Conservation (phyloP, 2,329 filamentous ascomycete genomes). For the Nothopassalora personata region DNA sequence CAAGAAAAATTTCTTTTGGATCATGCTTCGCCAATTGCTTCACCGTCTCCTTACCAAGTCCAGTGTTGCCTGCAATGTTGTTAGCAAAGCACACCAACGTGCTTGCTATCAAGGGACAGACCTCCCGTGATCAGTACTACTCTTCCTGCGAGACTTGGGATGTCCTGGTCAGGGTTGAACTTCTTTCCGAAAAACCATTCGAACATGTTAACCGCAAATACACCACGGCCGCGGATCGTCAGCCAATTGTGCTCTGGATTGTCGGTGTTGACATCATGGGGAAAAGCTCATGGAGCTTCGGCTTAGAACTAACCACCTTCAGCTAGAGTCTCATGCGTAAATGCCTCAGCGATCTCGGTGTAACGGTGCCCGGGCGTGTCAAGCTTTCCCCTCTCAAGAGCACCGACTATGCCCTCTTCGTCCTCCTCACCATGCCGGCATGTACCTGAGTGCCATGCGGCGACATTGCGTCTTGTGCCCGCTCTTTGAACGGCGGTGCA, state of each 20-base stretch:
- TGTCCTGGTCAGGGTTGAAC: slow-evolving; percentile 30
- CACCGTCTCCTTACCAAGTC: slow-evolving; percentile 46
- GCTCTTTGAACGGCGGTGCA: neutral
- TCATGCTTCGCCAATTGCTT: slow-evolving; percentile 42
- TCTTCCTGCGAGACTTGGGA: slow-evolving; percentile 30
- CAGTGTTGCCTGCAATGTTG: slow-evolving; percentile 35
- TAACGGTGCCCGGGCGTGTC: neutral
- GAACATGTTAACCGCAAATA: slow-evolving; percentile 7
- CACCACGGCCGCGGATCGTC: neutral
- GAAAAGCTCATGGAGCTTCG: neutral
- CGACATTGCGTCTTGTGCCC: neutral
- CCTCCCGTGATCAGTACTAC: slow-evolving; percentile 29
- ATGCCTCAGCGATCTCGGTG: neutral
- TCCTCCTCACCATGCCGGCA: neutral
- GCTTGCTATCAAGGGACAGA: neutral
- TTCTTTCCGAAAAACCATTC: slow-evolving; percentile 17
- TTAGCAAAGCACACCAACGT: neutral
- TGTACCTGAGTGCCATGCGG: neutral
- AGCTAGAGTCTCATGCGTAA: neutral
- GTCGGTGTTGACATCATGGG: neutral
- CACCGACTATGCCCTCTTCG: too few relatives aligned
- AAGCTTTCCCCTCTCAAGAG: slow-evolving; percentile 5
- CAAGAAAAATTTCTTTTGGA: slow-evolving; percentile 44
- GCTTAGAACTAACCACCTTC: neutral
- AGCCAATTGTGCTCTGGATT: neutral